A percentile compares a stretch with the other conserved stretches of the same genome.
Evolutionary conservation across 208 protist genomes (phyloP).

Genomic region (Wallacemonas sp.): DNA sequence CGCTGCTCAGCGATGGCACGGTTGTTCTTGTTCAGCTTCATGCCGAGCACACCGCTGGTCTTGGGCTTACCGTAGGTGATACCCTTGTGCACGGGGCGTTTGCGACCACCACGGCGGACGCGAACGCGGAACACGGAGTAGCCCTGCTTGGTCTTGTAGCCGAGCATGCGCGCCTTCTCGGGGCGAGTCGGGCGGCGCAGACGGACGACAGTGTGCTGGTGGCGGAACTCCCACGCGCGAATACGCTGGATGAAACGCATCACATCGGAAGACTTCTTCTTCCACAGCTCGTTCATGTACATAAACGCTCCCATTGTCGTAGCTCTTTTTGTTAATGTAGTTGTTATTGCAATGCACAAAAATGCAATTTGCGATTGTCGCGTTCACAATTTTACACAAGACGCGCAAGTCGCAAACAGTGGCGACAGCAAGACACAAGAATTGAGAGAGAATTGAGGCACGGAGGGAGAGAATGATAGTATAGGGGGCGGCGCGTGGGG

Average conservation of each 20-base stretch:
- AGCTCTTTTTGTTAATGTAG: slow-evolving; percentile 6
- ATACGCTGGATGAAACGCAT: slow-evolving; percentile 99
- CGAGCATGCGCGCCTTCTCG: slow-evolving; percentile 99
- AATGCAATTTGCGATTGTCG: too few species aligned
- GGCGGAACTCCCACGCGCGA: slow-evolving; percentile 99
- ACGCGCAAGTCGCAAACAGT: too few species aligned
- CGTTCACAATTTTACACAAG: too few species aligned
- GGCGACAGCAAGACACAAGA: too few species aligned
- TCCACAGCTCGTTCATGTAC: slow-evolving; percentile 99
- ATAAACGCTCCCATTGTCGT: slow-evolving; percentile 98
- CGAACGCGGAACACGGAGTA: slow-evolving; percentile 99
- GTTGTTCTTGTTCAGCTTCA: slow-evolving; percentile 97
- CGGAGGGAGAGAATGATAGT: too few species aligned
- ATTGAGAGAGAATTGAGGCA: too few species aligned
- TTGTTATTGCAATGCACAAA: too few species aligned
- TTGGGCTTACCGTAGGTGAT: slow-evolving; percentile 99
- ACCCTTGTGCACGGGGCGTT: slow-evolving; percentile 96
- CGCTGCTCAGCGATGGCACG: slow-evolving; percentile 97
- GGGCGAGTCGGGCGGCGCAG: slow-evolving; percentile 96
- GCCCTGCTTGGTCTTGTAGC: slow-evolving; percentile 99
- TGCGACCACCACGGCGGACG: slow-evolving; percentile 98
- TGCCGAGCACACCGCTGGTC: slow-evolving; percentile 96
- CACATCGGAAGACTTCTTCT: slow-evolving; percentile 99
- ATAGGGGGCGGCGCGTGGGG: too few species aligned
- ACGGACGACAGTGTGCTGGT: slow-evolving; percentile 93